These are phyloP conservation scores for Venturia effusa DNA, from an alignment of 2,329 filamentous ascomycete species.

Conservation along the genomic window DNA sequence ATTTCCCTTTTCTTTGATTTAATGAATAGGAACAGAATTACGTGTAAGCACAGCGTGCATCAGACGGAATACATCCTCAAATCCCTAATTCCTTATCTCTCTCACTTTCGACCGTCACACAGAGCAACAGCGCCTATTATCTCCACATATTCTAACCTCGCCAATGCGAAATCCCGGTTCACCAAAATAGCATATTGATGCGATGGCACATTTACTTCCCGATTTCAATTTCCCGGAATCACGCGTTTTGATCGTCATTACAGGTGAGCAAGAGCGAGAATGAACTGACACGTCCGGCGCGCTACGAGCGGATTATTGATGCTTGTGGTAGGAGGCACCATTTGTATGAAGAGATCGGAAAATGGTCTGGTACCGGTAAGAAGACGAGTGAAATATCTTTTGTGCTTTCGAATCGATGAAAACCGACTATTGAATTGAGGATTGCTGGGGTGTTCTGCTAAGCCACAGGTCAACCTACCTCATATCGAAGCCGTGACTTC, in stretches of 20 bases:
- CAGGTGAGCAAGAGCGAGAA: too few species aligned
- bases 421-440: not conserved
- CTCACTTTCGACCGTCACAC: not conserved
- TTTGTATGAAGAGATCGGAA: constrained; percentile 78
- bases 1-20: not conserved
- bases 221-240: constrained; percentile 48
- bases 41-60: not conserved
- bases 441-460: not conserved
- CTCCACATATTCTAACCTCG: too few species aligned
- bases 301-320: not conserved
- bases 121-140: too few species aligned
- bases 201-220: constrained; percentile 10
- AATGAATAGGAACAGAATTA: not conserved
- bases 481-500: not conserved
- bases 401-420: not conserved
- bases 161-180: too few species aligned
- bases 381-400: not conserved
- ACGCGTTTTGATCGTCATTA: constrained; percentile 80
- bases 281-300: too few species aligned
- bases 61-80: too few species aligned
- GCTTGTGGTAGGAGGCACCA: constrained; percentile 49
- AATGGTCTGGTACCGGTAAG: constrained; percentile 68
- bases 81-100: not conserved
- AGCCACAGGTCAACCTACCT: not conserved
- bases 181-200: not conserved